A percentile compares a stretch with the other conserved stretches of the same genome.
Conservation (phyloP, 129 eudicot species). For the Logfia minima region DNA sequence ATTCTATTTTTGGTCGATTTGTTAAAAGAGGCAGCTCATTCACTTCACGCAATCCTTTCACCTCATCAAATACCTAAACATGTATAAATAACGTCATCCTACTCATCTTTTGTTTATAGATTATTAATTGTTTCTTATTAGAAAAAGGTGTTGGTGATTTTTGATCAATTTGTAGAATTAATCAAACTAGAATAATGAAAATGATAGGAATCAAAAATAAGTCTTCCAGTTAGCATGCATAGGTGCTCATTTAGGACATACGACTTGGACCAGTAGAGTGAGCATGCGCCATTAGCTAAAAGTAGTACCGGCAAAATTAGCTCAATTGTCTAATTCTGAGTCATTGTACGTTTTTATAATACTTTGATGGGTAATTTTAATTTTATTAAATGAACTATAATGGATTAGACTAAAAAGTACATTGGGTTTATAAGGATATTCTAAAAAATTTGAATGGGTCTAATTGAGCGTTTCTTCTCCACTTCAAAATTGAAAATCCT, state of each 20-base stretch:
- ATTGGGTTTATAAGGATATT: too few relatives aligned
- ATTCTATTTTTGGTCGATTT: conserved; percentile 29
- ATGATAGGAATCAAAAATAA: neutral
- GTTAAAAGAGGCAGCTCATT: conserved; percentile 24
- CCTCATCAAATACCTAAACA: neutral
- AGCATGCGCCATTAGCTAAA: conserved; percentile 6
- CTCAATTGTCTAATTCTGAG: too few relatives aligned
- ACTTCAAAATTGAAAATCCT: too few relatives aligned
- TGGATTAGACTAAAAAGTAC: too few relatives aligned
- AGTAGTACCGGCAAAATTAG: neutral
- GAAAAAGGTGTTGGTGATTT: neutral
- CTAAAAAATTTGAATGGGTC: too few relatives aligned
- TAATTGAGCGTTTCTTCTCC: too few relatives aligned
- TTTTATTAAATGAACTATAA: too few relatives aligned
- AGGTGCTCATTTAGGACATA: neutral
- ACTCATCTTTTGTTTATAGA: neutral
- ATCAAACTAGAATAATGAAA: neutral
- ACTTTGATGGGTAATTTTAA: too few relatives aligned
- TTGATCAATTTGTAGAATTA: neutral
- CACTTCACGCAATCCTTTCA: conserved; percentile 30
- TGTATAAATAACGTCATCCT: neutral
- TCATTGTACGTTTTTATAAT: too few relatives aligned
- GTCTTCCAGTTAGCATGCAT: neutral
- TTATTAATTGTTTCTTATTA: neutral
- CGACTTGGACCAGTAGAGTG: neutral